Evolutionary conservation across 768 basidiomycete species (phyloP).

Genomic region (Nidularia sp.): DNA sequence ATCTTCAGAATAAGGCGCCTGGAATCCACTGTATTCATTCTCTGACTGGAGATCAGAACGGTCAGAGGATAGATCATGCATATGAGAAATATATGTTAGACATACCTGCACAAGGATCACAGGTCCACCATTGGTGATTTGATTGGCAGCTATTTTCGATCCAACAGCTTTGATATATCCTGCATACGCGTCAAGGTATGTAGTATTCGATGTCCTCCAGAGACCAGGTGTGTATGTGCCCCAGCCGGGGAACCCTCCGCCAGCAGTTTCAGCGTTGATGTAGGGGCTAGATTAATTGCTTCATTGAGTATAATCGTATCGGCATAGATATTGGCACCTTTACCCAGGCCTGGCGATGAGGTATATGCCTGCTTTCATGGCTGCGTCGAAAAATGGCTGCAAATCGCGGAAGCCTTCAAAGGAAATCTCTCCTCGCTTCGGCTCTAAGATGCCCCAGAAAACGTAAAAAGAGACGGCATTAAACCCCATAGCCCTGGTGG

Average conservation of each 20-base stretch:
- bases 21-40: slow-evolving; percentile 48
- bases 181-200: slow-evolving; percentile 43
- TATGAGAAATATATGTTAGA: not conserved
- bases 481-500: slow-evolving; percentile 37
- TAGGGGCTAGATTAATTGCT: slow-evolving; percentile 26
- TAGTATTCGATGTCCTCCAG: slow-evolving; percentile 36
- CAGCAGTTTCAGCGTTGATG: slow-evolving; percentile 45
- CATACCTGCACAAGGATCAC: slow-evolving; percentile 38
- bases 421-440: slow-evolving; percentile 45
- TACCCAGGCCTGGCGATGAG: slow-evolving; percentile 50
- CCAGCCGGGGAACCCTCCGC: slow-evolving; percentile 58
- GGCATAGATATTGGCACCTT: slow-evolving; percentile 1
- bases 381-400: slow-evolving; percentile 52
- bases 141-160: slow-evolving; percentile 40
- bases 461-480: slow-evolving; percentile 41
- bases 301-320: not conserved
- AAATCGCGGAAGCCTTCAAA: slow-evolving; percentile 53
- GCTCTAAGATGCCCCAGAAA: slow-evolving; percentile 40
- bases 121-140: slow-evolving; percentile 59
- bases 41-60: slow-evolving; percentile 30
- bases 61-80: not conserved
- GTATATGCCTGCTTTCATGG: slow-evolving; percentile 50
- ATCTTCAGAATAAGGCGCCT: slow-evolving; percentile 34
- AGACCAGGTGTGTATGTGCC: slow-evolving; percentile 44
- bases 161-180: slow-evolving; percentile 47